Percentiles rank a stretch among this genome's conserved stretches.
phyloP scores from a whole-genome alignment of 1,284 basidiomycete genomes.

The Cutaneotrichosporon sp. region DNA sequence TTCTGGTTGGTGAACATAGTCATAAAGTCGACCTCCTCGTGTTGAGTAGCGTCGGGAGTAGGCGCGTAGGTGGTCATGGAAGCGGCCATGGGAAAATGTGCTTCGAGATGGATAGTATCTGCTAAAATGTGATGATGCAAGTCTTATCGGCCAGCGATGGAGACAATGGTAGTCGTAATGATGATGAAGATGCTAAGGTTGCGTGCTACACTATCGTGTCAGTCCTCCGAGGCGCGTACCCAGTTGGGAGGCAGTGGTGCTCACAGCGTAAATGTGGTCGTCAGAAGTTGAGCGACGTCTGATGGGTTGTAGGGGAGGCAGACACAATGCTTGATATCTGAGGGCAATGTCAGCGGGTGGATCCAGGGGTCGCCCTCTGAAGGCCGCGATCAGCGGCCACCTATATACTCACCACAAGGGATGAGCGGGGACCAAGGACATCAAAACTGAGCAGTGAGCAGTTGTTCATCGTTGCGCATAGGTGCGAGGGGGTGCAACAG shows the following conservation, averaged over 20 bases:
- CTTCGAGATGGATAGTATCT: neutral
- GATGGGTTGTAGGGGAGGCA: neutral
- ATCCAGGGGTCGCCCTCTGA: neutral
- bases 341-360: neutral
- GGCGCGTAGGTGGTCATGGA: constrained; percentile 9
- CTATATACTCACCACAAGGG: neutral
- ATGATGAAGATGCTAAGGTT: too few relatives aligned
- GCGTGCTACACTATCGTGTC: neutral
- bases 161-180: neutral
- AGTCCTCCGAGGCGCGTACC: too few relatives aligned
- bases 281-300: neutral
- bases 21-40: constrained; percentile 23
- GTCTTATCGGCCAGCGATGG: constrained; percentile 4
- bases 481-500: neutral
- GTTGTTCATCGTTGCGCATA: too few relatives aligned
- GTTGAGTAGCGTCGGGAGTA: constrained; percentile 4
- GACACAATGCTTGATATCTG: neutral
- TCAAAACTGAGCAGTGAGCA: too few relatives aligned
- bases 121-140: neutral
- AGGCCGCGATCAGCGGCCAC: neutral
- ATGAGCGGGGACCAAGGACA: neutral
- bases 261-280: constrained; percentile 1
- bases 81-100: too few relatives aligned
- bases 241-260: too few relatives aligned
- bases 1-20: constrained; percentile 22